Percentiles rank a stretch among this genome's conserved stretches.
Evolutionary conservation across 1,139 yeast genomes (phyloP).

Genomic region (Pneumocystis oryctolagi): DNA sequence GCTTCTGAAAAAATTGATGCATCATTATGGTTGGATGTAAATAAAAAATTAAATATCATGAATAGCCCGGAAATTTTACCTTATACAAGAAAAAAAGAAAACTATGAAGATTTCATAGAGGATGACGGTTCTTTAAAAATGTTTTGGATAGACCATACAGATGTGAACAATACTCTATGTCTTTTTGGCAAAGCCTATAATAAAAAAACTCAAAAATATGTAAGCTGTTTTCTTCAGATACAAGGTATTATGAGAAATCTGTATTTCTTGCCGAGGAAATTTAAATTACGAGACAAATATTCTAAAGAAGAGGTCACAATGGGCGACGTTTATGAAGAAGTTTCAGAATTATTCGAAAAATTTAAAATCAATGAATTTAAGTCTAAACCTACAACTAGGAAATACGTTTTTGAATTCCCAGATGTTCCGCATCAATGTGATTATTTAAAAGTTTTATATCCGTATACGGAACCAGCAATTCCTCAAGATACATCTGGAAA

Average conservation of each 20-base stretch:
- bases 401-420: constrained; percentile 78
- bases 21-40: constrained; percentile 10
- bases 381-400: constrained; percentile 57
- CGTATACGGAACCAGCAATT: constrained; percentile 47
- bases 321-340: constrained; percentile 63
- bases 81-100: constrained; percentile 6
- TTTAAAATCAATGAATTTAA: constrained; percentile 48
- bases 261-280: constrained; percentile 59
- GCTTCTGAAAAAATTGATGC: constrained; percentile 13
- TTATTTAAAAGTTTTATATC: constrained; percentile 64
- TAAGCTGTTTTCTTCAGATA: constrained; percentile 68
- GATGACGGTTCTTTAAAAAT: constrained; percentile 43
- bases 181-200: constrained; percentile 73
- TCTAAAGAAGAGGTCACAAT: constrained; percentile 32
- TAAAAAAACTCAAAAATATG: constrained; percentile 30
- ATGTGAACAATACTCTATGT: constrained; percentile 51
- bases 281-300: constrained; percentile 13
- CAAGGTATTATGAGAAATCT: constrained; percentile 57
- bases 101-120: constrained; percentile 16
- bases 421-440: constrained; percentile 69
- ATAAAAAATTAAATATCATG: constrained; percentile 2
- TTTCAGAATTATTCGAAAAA: constrained; percentile 47
- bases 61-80: constrained; percentile 4
- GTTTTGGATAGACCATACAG: constrained; percentile 86
- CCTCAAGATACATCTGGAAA: constrained; percentile 60